Evolutionary conservation across 106 monocot genomes (phyloP), one percentile per base, ranked within the genome.

Genomic region (Alisma plantagoaquatica): DNA sequence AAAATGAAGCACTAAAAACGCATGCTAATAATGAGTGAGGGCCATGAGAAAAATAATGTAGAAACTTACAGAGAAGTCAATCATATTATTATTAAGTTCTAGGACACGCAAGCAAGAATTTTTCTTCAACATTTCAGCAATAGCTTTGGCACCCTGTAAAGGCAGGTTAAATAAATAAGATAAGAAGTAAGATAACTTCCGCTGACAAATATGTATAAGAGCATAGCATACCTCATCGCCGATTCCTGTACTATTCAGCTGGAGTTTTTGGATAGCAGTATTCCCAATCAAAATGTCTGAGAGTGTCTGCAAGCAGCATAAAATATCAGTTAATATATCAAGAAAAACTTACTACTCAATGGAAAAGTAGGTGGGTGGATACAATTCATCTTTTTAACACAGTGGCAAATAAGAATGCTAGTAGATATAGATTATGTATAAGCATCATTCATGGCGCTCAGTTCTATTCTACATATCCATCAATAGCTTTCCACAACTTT

Each of bases 11-110:
- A n/a, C n/a, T n/a, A n/a, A n/a, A n/a, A n/a, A n/a, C n/a, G n/a
- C n/a, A n/a, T n/a, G n/a, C n/a, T n/a, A n/a, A n/a, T n/a, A n/a
- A n/a, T n/a, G n/a, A n/a, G n/a, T n/a, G n/a, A n/a, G n/a, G n/a
- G n/a, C n/a, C n/a, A n/a, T n/a, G n/a, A n/a, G n/a, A n/a, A n/a
- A n/a, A n/a, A n/a, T n/a, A n/a, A n/a, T n/a, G n/a, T 51, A 69
- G 21, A 59, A 18, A 5, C 75, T 70, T 81, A 98, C 98, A 50
- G 74, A 50, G 50, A 76, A 98, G n/a, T 98, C 98, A 63, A 98
- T 98, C 81, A 71, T 86, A 52, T 98, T 98, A 67, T 98, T 98
- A 73, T 90, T 98, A 48, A 98, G 85, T 62, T 98, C 90, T 58
- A 98, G 59, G 51, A 86, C 72, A 55, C 86, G 81, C 41, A 98